A percentile compares a stretch with the other conserved stretches of the same genome.
Conservation (phyloP, 1,284 basidiomycete species). For the Schizophyllum amplum region DNA sequence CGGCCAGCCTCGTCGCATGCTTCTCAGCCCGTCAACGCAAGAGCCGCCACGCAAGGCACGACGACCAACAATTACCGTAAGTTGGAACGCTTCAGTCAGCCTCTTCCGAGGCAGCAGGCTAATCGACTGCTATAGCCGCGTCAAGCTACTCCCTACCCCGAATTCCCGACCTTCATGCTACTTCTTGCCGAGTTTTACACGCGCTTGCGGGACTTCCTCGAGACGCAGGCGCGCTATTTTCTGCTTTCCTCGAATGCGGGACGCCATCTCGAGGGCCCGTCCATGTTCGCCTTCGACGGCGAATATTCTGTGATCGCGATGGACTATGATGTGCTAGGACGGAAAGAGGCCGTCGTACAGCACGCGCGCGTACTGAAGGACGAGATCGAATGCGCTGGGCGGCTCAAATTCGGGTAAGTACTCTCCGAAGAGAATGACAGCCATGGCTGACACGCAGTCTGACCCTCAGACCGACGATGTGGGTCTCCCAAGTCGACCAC, state of each 20-base stretch:
- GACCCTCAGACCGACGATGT: slow-evolving; percentile 21
- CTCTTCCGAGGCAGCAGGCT: too few species aligned
- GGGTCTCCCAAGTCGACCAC: slow-evolving; percentile 23
- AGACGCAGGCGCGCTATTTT: slow-evolving; percentile 32
- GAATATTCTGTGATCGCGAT: slow-evolving; percentile 44
- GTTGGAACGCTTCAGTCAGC: slow-evolving; percentile 9
- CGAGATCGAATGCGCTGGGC: slow-evolving; percentile 26
- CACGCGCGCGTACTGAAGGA: slow-evolving; percentile 25
- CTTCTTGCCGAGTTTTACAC: slow-evolving; percentile 29
- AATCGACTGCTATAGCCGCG: slow-evolving; percentile 3
- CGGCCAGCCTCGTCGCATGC: not conserved
- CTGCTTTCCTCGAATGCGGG: slow-evolving; percentile 6
- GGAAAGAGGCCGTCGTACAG: slow-evolving; percentile 21
- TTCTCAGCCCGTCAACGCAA: not conserved
- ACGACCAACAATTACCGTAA: not conserved
- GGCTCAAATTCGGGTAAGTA: slow-evolving; percentile 34
- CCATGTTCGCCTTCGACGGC: slow-evolving; percentile 42
- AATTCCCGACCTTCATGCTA: slow-evolving; percentile 28
- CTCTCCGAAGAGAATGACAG: not conserved
- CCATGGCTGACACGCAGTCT: not conserved
- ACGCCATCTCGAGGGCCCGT: slow-evolving; percentile 14
- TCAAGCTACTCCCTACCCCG: slow-evolving; percentile 23
- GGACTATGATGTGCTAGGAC: slow-evolving; percentile 28
- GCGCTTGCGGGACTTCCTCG: slow-evolving; percentile 31
- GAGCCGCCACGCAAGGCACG: not conserved